phyloP scores from a whole-genome alignment of 192 early-diverging fungal species.

The Coemansia sp. region DNA sequence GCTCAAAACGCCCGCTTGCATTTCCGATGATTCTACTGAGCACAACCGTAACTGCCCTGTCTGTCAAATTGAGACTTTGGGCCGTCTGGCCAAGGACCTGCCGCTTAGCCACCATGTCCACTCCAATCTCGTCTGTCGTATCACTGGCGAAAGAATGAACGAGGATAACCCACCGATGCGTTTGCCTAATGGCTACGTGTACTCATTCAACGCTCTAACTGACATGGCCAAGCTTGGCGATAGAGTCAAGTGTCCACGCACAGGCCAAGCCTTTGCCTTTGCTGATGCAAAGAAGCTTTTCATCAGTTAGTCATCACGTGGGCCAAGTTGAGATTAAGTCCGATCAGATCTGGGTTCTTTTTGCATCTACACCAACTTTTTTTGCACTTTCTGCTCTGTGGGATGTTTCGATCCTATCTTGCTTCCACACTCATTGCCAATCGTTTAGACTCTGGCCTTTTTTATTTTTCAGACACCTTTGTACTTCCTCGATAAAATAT shows the following conservation, averaged over 20 bases:
- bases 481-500: background rate
- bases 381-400: slow-evolving; percentile 7
- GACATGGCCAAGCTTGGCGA: slow-evolving; percentile 71
- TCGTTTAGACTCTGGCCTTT: slow-evolving; percentile 10
- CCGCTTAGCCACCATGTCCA: slow-evolving; percentile 95
- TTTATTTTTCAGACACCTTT: background rate
- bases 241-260: slow-evolving; percentile 73
- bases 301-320: slow-evolving; percentile 54
- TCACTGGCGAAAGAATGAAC: slow-evolving; percentile 91
- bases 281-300: slow-evolving; percentile 74
- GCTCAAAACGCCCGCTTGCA: slow-evolving; percentile 87
- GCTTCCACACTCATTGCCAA: background rate
- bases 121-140: slow-evolving; percentile 89
- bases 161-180: slow-evolving; percentile 96
- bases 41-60: slow-evolving; percentile 94
- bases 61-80: slow-evolving; percentile 82
- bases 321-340: background rate
- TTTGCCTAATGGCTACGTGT: slow-evolving; percentile 95
- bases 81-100: slow-evolving; percentile 76
- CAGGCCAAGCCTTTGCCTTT: slow-evolving; percentile 56
- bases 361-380: background rate
- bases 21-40: slow-evolving; percentile 62
- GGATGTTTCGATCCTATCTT: background rate
- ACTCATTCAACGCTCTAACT: slow-evolving; percentile 72
- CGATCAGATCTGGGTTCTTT: slow-evolving; percentile 10